Base-by-base conservation (phyloP, 2,329 filamentous ascomycete species). In the Cyclaneusma minus region DNA sequence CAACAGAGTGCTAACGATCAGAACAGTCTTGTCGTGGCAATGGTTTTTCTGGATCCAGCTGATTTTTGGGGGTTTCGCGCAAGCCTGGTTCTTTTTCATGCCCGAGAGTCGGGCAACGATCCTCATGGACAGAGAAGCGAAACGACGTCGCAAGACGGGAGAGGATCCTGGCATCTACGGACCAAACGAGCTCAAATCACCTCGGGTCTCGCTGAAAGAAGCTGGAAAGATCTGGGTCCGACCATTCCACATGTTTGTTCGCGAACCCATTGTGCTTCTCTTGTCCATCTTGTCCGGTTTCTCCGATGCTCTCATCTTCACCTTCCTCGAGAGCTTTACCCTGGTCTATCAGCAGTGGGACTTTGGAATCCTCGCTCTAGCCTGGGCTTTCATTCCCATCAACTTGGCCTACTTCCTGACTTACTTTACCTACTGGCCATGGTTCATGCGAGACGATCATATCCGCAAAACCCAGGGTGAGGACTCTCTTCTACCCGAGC, bases 1-100 rank as follows among this genome's bases (percentile, higher is more conserved):
- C n/a, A n/a, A n/a, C n/a, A n/a, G n/a, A n/a, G n/a, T n/a, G n/a
- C n/a, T n/a, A n/a, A n/a, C n/a, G n/a, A 51, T 67, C 5, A 52
- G 62, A 21, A 47, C 49, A 7, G 52, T 54, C 36, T 38, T 60
- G 5, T 32, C 44, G 18, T 71, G 66, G 62, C 54, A 56, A 15
- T 73, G 68, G 68, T 65, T 64, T 29, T 69, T 73, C 40, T 74
- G 68, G 65, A 58, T 69, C 21, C 65, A 71, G 35, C 51, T 73
- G 22, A 64, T 69, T 22, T 55, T 69, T 21, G 67, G 68, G 4
- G 58, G 39, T 6, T 49, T 53, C 12, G 62, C 65, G 1, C 65
- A 71, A 38, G 1, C 45, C 21, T 38, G 60, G 11, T 60, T 57
- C 36, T 53, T 65, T 38, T 44, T 60, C 30, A 46, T 62, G 10